Evolutionary conservation across 805 yeast species (phyloP).

Genomic region (Lachancea waltii): DNA sequence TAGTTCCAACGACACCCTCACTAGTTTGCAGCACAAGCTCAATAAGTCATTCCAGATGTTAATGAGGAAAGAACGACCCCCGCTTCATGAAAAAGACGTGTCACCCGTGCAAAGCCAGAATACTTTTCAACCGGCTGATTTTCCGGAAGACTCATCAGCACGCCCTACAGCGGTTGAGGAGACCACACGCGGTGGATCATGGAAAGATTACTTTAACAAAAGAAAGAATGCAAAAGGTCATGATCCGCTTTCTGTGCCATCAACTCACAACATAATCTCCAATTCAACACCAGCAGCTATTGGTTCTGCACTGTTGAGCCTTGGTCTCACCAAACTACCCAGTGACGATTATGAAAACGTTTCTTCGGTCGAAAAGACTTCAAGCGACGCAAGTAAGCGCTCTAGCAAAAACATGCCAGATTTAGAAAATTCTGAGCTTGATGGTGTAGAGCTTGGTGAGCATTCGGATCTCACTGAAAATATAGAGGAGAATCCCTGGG

Average conservation of each 20-base stretch:
- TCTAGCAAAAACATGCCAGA: too few relatives aligned
- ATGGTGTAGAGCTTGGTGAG: too few relatives aligned
- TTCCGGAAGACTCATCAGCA: not conserved
- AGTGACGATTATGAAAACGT: conserved; percentile 3
- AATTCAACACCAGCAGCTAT: conserved; percentile 13
- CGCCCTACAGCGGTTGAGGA: conserved; percentile 1
- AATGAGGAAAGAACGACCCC: conserved; percentile 19
- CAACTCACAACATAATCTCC: conserved; percentile 1
- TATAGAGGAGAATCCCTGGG: not conserved
- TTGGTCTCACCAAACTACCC: conserved; percentile 17
- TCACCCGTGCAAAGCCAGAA: too few relatives aligned
- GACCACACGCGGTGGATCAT: conserved; percentile 16
- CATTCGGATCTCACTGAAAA: conserved; percentile 7
- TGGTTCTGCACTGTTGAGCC: conserved; percentile 21
- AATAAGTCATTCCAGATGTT: conserved; percentile 11
- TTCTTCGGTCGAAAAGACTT: too few relatives aligned
- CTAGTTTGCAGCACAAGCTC: conserved; percentile 26
- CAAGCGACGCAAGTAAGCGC: too few relatives aligned
- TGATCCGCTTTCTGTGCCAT: not conserved
- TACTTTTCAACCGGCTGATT: too few relatives aligned
- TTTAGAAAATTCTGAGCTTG: too few relatives aligned
- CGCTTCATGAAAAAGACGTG: not conserved
- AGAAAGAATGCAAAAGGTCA: conserved; percentile 12
- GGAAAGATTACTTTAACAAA: conserved; percentile 27
- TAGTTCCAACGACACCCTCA: conserved; percentile 25